phyloP scores from a whole-genome alignment of 129 eudicot species.

The Silybum marianum region DNA sequence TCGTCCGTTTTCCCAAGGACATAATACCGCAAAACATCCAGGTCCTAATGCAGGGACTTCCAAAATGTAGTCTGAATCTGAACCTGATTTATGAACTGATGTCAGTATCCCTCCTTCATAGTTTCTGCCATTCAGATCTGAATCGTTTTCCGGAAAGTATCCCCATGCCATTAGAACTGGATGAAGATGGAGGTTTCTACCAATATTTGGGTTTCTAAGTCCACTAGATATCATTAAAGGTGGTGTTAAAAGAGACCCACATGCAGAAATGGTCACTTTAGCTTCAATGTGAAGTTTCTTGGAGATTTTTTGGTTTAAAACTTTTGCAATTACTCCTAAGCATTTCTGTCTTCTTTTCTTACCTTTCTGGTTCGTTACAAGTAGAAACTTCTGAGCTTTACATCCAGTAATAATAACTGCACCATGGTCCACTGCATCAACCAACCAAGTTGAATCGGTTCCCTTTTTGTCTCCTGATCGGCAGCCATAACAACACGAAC shows the following conservation, averaged over 20 bases:
- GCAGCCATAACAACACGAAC: slow-evolving; percentile 85
- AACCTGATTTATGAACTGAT: slow-evolving; percentile 51
- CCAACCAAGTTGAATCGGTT: slow-evolving; percentile 88
- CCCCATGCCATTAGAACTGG: slow-evolving; percentile 96
- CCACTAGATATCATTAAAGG: slow-evolving; percentile 84
- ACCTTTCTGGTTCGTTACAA: slow-evolving; percentile 34
- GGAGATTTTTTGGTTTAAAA: slow-evolving; percentile 34
- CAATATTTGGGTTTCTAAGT: slow-evolving; percentile 64
- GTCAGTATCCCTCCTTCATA: slow-evolving; percentile 82
- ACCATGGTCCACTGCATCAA: slow-evolving; percentile 76
- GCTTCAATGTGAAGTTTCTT: slow-evolving; percentile 69
- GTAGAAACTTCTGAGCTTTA: slow-evolving; percentile 61
- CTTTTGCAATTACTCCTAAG: slow-evolving; percentile 54
- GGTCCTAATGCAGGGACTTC: slow-evolving; percentile 75
- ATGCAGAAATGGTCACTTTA: slow-evolving; percentile 70
- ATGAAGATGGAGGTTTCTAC: slow-evolving; percentile 76
- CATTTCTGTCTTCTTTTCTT: slow-evolving; percentile 51
- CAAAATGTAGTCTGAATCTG: slow-evolving; percentile 47
- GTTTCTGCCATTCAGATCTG: slow-evolving; percentile 49
- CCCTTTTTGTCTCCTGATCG: slow-evolving; percentile 76
- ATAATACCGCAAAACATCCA: slow-evolving; percentile 62
- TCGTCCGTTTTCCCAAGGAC: slow-evolving; percentile 68
- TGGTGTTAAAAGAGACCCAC: slow-evolving; percentile 83
- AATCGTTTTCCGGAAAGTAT: slow-evolving; percentile 63
- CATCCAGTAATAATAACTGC: slow-evolving; percentile 83